phyloP scores from a whole-genome alignment of 73 alveolate species.

The Blepharisma japonicum region DNA sequence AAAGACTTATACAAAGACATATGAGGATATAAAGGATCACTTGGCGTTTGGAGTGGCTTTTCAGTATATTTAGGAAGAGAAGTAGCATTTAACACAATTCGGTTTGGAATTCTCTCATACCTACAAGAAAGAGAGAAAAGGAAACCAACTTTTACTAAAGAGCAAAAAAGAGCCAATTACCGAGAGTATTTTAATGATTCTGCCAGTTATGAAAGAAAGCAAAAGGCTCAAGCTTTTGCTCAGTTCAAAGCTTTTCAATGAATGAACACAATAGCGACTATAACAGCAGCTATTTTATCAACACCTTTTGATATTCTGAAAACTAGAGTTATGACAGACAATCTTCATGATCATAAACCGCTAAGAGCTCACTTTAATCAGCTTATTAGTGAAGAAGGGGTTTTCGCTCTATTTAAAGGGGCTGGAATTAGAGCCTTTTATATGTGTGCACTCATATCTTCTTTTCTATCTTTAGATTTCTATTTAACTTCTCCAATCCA shows the following conservation, averaged over 20 bases:
- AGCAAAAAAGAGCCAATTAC: background rate
- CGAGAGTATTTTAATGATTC: background rate
- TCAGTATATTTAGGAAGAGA: background rate
- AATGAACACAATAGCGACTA: slow-evolving; percentile 11
- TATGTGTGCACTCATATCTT: background rate
- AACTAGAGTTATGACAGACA: slow-evolving; percentile 24
- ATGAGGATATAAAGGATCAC: background rate
- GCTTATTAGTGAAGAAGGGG: slow-evolving; percentile 15
- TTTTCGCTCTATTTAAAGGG: background rate
- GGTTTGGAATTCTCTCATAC: background rate
- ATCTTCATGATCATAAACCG: background rate
- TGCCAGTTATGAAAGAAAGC: background rate
- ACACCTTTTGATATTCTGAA: slow-evolving; percentile 31
- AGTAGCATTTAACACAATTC: background rate
- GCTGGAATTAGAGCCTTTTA: slow-evolving; percentile 33
- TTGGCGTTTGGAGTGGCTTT: background rate
- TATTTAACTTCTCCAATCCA: background rate
- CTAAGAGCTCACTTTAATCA: background rate
- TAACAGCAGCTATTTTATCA: slow-evolving; percentile 29
- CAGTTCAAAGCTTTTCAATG: background rate
- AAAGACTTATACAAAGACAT: background rate
- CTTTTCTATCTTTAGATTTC: background rate
- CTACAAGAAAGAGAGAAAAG: background rate
- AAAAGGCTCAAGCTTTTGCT: background rate
- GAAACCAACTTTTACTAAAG: background rate